Base-by-base conservation (phyloP, 2,329 filamentous ascomycete genomes). In the Fusarium sp. region DNA sequence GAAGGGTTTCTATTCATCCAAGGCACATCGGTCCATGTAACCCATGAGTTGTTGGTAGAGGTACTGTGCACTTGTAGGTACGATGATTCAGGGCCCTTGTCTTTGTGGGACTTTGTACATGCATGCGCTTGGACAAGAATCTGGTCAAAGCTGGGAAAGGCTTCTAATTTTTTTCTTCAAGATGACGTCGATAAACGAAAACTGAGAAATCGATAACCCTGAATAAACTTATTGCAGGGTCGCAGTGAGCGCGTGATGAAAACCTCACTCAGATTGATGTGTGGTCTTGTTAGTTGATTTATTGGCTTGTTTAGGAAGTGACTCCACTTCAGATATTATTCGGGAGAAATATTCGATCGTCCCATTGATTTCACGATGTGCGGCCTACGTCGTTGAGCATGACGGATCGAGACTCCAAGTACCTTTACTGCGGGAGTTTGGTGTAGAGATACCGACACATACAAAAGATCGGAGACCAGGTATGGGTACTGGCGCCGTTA, bases 291-390 rank as follows among this genome's bases (percentile, higher is more conserved):
- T 30, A 45, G 30, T 59, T 26, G 23, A 23, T 23, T 23, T 23
- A 23, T 51, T 41, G 60, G 44, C 36, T 58, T 34, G 30, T 59
- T 46, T 44, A 38, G 13, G 38, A 64, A 55, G 37, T 41, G 42
- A 37, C 50, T 37, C 50, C 45, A 66, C 62, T 34, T 6, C 18
- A 41, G 42, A 66, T 31, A 50, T 59, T 62, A 28, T 53, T 53
- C 42, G 55, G 55, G 41, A n/a, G 49, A 46, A 49, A 60, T 57
- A 31, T 69, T 69, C 61, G 65, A 69, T 69, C 65, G 28, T 26
- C 49, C 37, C 47, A 62, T 62, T 26, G 36, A 69, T 62, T 69
- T 44, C 47, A 46, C 65, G 65, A 69, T 69, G 65, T 30, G 65
- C 51, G 47, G 65, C 36, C 36, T 56, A 52, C 9, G 44, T 62